Evolutionary conservation across 495 filamentous ascomycete species (phyloP), one percentile per base, ranked within the genome.

Genomic region (Neurospora sp.): DNA sequence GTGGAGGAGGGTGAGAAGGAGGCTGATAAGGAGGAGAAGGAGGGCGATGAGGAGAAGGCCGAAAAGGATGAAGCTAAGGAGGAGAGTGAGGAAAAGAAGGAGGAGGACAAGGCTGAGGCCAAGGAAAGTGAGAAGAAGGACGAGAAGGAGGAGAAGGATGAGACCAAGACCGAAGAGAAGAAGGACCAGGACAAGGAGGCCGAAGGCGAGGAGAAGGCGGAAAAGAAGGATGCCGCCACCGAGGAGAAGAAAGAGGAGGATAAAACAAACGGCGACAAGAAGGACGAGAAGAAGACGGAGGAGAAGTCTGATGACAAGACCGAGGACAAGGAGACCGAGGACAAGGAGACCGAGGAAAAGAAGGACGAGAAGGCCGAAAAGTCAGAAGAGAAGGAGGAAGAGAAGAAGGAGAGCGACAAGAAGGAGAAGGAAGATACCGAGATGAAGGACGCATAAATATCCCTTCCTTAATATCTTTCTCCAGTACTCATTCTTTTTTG

Each of bases 41-140:
- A 62, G 5, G 18, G 35, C n/a, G n/a, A n/a, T 23, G 18, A 40
- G 39, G 7, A 66, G 5, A 20, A 14, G 54, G 7, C 14, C 7
- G 23, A 27, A n/a, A n/a, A n/a, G n/a, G n/a, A n/a, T n/a, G n/a
- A n/a, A n/a, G n/a, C n/a, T 5, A 62, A 62, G 44, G 44, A 48
- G 8, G n/a, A 3, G n/a, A n/a, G n/a, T 10, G 44, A n/a, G 16
- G 40, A 72, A 41, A 69, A 71, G 37, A 23, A 92, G 89, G 5
- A 83, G 41, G 41, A n/a, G 42, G n/a, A n/a, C 40, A 83, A 86
- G 0, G 86, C 85, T 9, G 88, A 89, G 5, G 31, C 31, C 31
- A 35, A 35, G 18, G 23, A 41, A 41, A 41, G 40, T 41, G 31
- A 35, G 31, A 12, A 72, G 59, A 69, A 71, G n/a, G n/a, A n/a